Evolutionary conservation across 1,284 basidiomycete genomes (phyloP).

Genomic region (Trichosporon faecale): DNA sequence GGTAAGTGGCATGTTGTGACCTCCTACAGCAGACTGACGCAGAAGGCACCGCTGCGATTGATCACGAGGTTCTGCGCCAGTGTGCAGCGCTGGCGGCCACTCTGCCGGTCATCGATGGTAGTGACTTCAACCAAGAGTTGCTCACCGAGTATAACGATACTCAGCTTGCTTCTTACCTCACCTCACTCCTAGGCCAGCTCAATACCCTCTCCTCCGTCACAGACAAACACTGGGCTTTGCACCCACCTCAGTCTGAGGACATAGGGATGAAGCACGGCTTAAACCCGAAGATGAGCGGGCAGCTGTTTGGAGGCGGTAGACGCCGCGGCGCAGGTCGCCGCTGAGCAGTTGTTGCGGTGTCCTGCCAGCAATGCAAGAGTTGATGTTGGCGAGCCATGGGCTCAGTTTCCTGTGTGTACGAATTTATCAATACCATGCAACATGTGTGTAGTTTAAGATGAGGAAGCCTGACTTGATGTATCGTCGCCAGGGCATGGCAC

Average conservation of each 20-base stretch:
- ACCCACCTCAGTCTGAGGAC: conserved; percentile 21
- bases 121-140: conserved; percentile 76
- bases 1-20: conserved; percentile 55
- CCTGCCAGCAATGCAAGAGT: no score
- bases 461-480: no score
- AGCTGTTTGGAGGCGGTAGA: not conserved
- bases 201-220: conserved; percentile 83
- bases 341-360: not conserved
- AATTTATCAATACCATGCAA: not conserved
- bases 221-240: conserved; percentile 34
- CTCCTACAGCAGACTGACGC: not conserved
- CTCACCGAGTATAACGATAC: conserved; percentile 92
- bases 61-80: conserved; percentile 77
- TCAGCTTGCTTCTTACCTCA: conserved; percentile 83
- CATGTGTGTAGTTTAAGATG: no score
- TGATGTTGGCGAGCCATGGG: no score
- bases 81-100: conserved; percentile 80
- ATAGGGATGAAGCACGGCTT: conserved; percentile 10
- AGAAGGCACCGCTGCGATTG: conserved; percentile 64
- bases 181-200: conserved; percentile 80
- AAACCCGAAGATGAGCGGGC: not conserved
- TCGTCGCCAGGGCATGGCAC: no score
- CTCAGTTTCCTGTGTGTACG: not conserved
- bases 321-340: not conserved
- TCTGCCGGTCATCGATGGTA: conserved; percentile 76